Conservation (phyloP, 768 basidiomycete species). For the Hemileccinum impolitum region DNA sequence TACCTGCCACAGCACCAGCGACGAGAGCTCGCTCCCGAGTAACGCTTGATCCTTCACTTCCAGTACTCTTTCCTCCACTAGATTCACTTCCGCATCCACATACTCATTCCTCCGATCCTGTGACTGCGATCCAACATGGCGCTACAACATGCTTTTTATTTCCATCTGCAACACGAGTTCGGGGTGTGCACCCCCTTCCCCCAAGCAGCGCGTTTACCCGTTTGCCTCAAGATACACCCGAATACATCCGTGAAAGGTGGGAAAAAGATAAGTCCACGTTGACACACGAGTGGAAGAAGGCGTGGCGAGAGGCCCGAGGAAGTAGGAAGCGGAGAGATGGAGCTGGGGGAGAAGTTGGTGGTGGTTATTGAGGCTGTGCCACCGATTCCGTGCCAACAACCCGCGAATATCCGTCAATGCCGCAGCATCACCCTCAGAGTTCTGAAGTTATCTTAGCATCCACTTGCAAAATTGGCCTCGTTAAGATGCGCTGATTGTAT, state of each 20-base stretch:
- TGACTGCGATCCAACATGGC: constrained; percentile 4
- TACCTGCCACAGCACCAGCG: constrained; percentile 1
- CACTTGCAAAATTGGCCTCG: too few species aligned
- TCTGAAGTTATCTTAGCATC: too few species aligned
- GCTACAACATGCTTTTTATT: constrained; percentile 25
- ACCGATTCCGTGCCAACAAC: too few species aligned
- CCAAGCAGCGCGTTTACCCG: constrained; percentile 17
- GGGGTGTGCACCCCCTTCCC: constrained; percentile 42
- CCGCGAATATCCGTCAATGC: too few species aligned
- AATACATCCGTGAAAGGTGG: constrained; percentile 61
- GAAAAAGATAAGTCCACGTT: constrained; percentile 64
- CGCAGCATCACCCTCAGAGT: too few species aligned
- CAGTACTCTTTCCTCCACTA: constrained; percentile 61
- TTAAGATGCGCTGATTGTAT: too few species aligned
- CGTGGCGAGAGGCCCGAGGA: constrained; percentile 74
- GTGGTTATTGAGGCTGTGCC: constrained; percentile 7
- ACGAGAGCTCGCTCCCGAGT: constrained; percentile 18
- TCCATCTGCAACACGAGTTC: constrained; percentile 41
- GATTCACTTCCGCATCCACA: constrained; percentile 18
- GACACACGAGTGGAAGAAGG: constrained; percentile 75
- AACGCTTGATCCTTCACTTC: constrained; percentile 49
- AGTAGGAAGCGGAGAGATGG: constrained; percentile 51
- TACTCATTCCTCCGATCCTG: constrained; percentile 12
- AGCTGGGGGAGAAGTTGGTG: constrained; percentile 30
- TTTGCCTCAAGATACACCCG: constrained; percentile 29